phyloP scores from a whole-genome alignment of 805 yeast genomes.

The Pichia rugopelliculosa region DNA sequence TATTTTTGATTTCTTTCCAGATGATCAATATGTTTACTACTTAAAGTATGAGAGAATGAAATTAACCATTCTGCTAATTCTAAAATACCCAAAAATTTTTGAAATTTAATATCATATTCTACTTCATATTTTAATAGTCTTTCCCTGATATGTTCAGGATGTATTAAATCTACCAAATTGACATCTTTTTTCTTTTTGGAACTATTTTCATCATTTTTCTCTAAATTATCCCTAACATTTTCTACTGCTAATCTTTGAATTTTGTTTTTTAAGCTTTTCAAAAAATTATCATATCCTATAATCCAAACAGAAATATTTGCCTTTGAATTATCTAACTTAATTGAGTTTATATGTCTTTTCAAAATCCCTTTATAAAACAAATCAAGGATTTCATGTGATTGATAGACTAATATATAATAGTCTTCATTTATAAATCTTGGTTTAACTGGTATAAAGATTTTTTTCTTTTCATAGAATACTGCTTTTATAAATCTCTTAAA shows the following conservation, averaged over 20 bases:
- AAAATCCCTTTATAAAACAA: constrained; percentile 25
- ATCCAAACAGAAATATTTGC: constrained; percentile 37
- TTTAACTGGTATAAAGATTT: constrained; percentile 47
- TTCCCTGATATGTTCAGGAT: constrained; percentile 32
- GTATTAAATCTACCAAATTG: constrained; percentile 5
- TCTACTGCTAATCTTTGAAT: background rate
- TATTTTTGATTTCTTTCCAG: constrained; percentile 45
- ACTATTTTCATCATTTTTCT: constrained; percentile 7
- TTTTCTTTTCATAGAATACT: constrained; percentile 39
- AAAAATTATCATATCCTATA: constrained; percentile 40
- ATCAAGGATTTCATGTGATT: constrained; percentile 38
- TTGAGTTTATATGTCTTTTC: constrained; percentile 17
- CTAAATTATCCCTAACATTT: background rate
- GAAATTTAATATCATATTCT: constrained; percentile 39
- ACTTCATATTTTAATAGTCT: constrained; percentile 41
- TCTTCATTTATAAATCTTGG: constrained; percentile 37
- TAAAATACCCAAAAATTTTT: constrained; percentile 38
- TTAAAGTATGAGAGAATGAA: constrained; percentile 50
- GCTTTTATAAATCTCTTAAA: constrained; percentile 48
- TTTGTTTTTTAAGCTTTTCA: constrained; percentile 35
- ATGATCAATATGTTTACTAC: constrained; percentile 47
- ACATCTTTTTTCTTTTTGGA: constrained; percentile 6
- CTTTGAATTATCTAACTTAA: constrained; percentile 19
- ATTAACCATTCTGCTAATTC: constrained; percentile 48
- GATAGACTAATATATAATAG: constrained; percentile 36